Evolutionary conservation across 352 stramenopile genomes (phyloP).

Genomic region (Blastocystis sp.): DNA sequence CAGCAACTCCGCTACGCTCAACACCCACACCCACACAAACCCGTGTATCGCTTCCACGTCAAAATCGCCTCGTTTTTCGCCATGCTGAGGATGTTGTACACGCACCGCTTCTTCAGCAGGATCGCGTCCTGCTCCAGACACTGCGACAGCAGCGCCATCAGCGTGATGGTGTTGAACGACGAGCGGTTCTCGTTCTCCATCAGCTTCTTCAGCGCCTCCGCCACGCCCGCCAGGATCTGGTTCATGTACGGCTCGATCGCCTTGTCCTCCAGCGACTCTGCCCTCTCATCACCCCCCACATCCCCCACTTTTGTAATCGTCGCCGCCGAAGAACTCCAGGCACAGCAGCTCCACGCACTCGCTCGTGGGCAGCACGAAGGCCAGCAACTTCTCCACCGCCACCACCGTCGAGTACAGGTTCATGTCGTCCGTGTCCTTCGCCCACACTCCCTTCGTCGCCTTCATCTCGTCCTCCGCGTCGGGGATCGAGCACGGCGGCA

Average conservation of each 20-base stretch:
- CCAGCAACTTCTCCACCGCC: slow-evolving; percentile 39
- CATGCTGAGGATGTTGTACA: not conserved
- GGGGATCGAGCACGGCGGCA: not conserved
- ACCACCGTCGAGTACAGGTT: not conserved
- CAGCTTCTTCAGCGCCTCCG: slow-evolving; percentile 4
- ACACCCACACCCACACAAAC: no score
- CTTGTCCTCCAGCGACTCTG: slow-evolving; percentile 37
- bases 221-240: slow-evolving; percentile 5
- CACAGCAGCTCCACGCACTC: slow-evolving; percentile 44
- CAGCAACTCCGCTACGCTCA: not conserved
- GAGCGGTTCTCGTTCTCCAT: slow-evolving; percentile 52
- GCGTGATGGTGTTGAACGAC: not conserved
- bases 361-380: slow-evolving; percentile 11
- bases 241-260: not conserved
- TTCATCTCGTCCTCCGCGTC: slow-evolving; percentile 16
- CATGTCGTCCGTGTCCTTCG: slow-evolving; percentile 15
- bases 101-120: not conserved
- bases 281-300: not conserved
- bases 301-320: not conserved
- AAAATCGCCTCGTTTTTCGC: not conserved
- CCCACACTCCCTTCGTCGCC: slow-evolving; percentile 1
- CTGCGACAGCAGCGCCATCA: slow-evolving; percentile 3
- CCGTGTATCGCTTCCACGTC: slow-evolving; percentile 13
- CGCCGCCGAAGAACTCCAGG: slow-evolving; percentile 20
- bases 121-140: slow-evolving; percentile 6